Evolutionary conservation across 1,284 basidiomycete species (phyloP).

Genomic region (Sporisorium exsertum): DNA sequence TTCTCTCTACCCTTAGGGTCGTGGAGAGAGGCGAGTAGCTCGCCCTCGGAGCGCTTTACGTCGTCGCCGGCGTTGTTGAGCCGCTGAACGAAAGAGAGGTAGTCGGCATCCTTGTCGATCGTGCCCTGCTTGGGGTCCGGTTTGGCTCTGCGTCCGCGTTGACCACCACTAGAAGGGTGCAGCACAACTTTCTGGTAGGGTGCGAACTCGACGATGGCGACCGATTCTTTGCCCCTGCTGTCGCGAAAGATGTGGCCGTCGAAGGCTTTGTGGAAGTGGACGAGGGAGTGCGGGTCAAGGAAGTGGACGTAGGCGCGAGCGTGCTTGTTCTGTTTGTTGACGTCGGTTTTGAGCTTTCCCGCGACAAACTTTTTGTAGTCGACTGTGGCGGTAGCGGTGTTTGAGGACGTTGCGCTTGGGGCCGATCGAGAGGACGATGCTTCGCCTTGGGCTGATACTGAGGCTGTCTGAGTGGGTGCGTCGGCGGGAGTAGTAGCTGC

Average conservation of each 20-base stretch:
- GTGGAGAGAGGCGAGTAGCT: constrained; percentile 41
- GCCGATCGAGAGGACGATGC: constrained; percentile 1
- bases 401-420: not conserved
- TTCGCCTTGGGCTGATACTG: not conserved
- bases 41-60: constrained; percentile 49
- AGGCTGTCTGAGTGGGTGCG: not conserved
- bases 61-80: constrained; percentile 26
- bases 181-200: constrained; percentile 83
- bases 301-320: constrained; percentile 94
- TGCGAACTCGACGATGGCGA: constrained; percentile 91
- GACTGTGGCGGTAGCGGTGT: constrained; percentile 28
- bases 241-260: constrained; percentile 93
- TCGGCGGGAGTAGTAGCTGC: constrained; percentile 67
- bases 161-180: not conserved
- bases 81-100: constrained; percentile 37
- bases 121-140: constrained; percentile 78
- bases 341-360: constrained; percentile 57
- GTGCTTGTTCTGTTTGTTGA: constrained; percentile 49
- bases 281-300: constrained; percentile 78
- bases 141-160: constrained; percentile 75
- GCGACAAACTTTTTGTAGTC: constrained; percentile 54
- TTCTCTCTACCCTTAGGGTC: constrained; percentile 27
- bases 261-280: constrained; percentile 83
- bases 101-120: constrained; percentile 75
- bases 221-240: constrained; percentile 87